Evolutionary conservation across 805 yeast genomes (phyloP).

Genomic region (Kodamaea kakaduensis): DNA sequence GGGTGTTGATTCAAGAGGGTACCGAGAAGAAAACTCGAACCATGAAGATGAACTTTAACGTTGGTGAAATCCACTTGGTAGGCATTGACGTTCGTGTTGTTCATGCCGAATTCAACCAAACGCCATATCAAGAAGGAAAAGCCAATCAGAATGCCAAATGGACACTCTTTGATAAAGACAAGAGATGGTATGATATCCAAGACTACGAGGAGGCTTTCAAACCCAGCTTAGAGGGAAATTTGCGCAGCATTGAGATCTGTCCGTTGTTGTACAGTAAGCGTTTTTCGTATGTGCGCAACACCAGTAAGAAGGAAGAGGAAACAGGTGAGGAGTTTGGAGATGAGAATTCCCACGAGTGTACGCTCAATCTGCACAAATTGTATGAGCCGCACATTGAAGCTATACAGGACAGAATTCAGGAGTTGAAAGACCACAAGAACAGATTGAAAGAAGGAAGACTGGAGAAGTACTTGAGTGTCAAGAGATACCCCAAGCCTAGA

Average conservation of each 20-base stretch:
- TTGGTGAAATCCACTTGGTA: conserved; percentile 57
- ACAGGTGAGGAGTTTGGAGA: conserved; percentile 17
- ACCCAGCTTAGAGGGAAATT: conserved; percentile 31
- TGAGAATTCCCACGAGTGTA: conserved; percentile 30
- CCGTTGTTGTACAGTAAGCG: conserved; percentile 69
- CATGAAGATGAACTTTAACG: conserved; percentile 56
- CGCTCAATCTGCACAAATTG: conserved; percentile 23
- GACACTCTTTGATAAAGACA: conserved; percentile 47
- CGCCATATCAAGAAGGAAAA: conserved; percentile 6
- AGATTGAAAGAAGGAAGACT: too few species aligned
- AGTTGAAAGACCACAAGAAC: conserved; percentile 21
- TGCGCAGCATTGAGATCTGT: conserved; percentile 44
- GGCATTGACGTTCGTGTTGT: conserved; percentile 59
- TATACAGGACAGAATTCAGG: conserved; percentile 23
- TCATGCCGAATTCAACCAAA: conserved; percentile 41
- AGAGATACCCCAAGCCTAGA: too few species aligned
- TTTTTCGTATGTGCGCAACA: conserved; percentile 65
- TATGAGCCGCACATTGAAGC: conserved; percentile 26
- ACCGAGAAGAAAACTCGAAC: conserved; percentile 45
- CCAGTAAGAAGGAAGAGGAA: conserved; percentile 19
- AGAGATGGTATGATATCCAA: conserved; percentile 56
- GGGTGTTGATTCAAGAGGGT: conserved; percentile 36
- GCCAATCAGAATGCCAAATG: conserved; percentile 8
- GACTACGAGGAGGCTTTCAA: conserved; percentile 59
- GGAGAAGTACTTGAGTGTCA: too few species aligned